Evolutionary conservation across 768 basidiomycete genomes (phyloP), one percentile per base, ranked within the genome.

Genomic region (Suillus spraguei): DNA sequence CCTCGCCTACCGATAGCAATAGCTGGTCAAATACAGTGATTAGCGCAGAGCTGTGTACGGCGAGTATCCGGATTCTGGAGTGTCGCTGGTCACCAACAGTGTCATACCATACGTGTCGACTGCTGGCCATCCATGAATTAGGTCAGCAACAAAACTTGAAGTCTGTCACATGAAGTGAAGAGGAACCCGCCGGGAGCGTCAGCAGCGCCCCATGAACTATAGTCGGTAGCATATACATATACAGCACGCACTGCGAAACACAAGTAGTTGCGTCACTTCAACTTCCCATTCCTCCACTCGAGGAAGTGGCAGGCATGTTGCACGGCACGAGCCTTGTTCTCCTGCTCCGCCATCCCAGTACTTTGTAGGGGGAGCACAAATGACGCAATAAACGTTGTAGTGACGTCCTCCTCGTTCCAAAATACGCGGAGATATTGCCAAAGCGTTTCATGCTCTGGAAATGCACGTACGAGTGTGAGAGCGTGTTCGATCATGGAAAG

Each of bases 271-370:
- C 7, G 17, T 41, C 22, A 56, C 24, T 39, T 39, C 38, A 28
- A 41, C 9, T 17, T 58, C 17, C 41, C 17, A 41, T 20, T 58
- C 24, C 56, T 58, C 56, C 56, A 58, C n/a, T 58, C 71, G 82
- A 89, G 13, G 95, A 95, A 11, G 76, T 96, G 24, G 79, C 88
- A 67, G 93, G 82, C 67, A 84, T 94, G 41, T 88, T 97, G 61
- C 80, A 77, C 56, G 91, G 88, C 0, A 91, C 64, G 92, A 95
- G 71, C 41, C 17, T 28, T 10, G 17, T 28, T 58, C 24, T 39
- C 38, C 38, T 41, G 38, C 11, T 41, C 6, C 10, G 20, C 6
- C 55, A 20, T 58, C n/a, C 39, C 10, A 32, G 56, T n/a, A 13
- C 39, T 32, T 41, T 41, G 56, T 58, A 58, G 24, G 7, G 39